Evolutionary conservation across 2,329 filamentous ascomycete genomes (phyloP).

Genomic region (Boeremia lycopersici): DNA sequence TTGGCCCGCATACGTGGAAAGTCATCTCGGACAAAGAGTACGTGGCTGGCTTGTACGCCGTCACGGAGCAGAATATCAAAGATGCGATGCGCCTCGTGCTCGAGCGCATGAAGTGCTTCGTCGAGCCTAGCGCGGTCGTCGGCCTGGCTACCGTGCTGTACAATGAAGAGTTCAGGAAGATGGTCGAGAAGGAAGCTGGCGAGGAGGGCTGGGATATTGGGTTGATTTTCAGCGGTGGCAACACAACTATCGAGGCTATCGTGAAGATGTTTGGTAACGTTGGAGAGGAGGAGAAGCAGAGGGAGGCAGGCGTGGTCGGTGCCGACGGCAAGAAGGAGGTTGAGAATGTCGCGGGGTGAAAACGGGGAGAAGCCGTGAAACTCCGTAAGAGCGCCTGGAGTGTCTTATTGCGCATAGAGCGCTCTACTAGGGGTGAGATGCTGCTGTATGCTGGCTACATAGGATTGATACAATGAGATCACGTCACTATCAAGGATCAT

Average conservation of each 20-base stretch:
- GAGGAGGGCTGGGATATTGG: constrained; percentile 75
- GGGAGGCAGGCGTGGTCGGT: constrained; percentile 49
- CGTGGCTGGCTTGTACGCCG: constrained; percentile 72
- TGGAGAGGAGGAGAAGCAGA: constrained; percentile 39
- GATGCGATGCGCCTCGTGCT: constrained; percentile 76
- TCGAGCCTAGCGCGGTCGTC: constrained; percentile 89
- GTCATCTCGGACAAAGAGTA: constrained; percentile 75
- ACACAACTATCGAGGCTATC: constrained; percentile 68
- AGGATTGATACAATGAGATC: not conserved
- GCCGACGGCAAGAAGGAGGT: constrained; percentile 49
- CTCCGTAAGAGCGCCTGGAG: not conserved
- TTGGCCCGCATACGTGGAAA: constrained; percentile 76
- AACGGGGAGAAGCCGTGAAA: not conserved
- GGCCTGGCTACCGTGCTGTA: constrained; percentile 80
- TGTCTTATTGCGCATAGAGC: not conserved
- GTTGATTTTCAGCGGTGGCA: constrained; percentile 67
- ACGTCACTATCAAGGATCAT: not conserved
- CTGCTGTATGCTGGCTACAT: not conserved
- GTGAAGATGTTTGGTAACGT: constrained; percentile 57
- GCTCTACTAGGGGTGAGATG: not conserved
- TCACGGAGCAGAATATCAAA: constrained; percentile 82
- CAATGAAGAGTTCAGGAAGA: constrained; percentile 75
- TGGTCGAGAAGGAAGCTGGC: constrained; percentile 74
- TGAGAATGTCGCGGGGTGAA: constrained; percentile 55
- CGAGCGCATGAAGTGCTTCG: constrained; percentile 87